Conservation (phyloP, 768 basidiomycete species). For the Tulasnella sp. region DNA sequence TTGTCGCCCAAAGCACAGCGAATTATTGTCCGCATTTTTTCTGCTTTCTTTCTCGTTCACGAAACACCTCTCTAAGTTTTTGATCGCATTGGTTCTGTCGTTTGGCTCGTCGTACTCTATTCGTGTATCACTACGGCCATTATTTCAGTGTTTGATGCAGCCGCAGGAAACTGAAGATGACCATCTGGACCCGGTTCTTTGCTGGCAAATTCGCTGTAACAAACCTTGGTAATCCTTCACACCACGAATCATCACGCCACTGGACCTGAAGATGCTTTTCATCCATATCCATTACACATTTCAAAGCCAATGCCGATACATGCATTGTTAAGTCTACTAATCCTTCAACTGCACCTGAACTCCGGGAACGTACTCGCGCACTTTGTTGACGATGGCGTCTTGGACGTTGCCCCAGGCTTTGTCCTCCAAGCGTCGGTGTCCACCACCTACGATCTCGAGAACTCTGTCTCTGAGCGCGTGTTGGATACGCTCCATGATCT, state of each 20-base stretch:
- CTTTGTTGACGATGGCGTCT: slow-evolving; percentile 3
- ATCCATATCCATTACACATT: background rate
- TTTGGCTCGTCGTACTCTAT: slow-evolving; percentile 3
- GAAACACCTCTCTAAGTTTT: background rate
- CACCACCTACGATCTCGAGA: slow-evolving; percentile 2
- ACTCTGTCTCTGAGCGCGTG: background rate
- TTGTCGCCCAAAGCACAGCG: background rate
- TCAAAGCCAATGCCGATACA: background rate
- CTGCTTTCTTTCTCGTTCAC: background rate
- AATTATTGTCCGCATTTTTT: background rate
- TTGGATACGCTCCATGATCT: slow-evolving; percentile 4
- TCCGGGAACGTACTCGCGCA: slow-evolving; percentile 3
- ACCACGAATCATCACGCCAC: too few relatives aligned
- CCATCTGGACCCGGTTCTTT: too few relatives aligned
- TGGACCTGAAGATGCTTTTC: background rate
- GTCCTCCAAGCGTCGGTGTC: slow-evolving; percentile 8
- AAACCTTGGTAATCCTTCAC: too few relatives aligned
- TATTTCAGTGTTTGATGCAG: background rate
- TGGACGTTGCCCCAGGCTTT: slow-evolving; percentile 10
- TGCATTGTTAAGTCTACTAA: background rate
- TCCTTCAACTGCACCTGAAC: slow-evolving; percentile 10
- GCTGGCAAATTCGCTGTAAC: too few relatives aligned
- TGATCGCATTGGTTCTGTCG: background rate
- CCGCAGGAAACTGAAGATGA: background rate
- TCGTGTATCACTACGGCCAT: slow-evolving; percentile 1